These are phyloP conservation scores for Panus rudis DNA, from an alignment of 768 basidiomycete genomes.

Conservation along the genomic window DNA sequence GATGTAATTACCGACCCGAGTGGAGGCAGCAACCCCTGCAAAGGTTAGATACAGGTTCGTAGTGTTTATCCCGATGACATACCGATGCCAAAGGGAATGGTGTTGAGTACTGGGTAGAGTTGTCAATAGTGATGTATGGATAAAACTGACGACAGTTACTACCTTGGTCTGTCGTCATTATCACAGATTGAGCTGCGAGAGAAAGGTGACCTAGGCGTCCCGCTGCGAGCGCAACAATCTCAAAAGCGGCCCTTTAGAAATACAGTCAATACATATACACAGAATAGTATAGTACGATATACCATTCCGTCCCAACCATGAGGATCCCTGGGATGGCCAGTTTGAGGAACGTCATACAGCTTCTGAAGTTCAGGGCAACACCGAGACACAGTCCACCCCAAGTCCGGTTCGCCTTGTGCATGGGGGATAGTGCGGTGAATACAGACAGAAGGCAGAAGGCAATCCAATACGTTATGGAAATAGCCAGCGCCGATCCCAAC, in stretches of 20 bases:
- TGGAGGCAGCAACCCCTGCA: conserved; percentile 60
- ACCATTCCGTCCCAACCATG: conserved; percentile 82
- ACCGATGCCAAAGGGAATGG: conserved; percentile 71
- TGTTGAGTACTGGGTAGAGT: conserved; percentile 47
- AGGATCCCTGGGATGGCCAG: conserved; percentile 72
- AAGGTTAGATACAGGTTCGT: neutral
- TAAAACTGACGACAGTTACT: conserved; percentile 5
- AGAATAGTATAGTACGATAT: conserved; percentile 8
- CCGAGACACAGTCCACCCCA: conserved; percentile 54
- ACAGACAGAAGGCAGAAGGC: conserved; percentile 50
- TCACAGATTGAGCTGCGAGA: conserved; percentile 69
- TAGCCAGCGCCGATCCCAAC: conserved; percentile 58
- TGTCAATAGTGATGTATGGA: neutral
- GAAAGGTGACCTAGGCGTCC: conserved; percentile 61
- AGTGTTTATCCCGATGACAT: too few relatives aligned
- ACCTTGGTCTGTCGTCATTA: conserved; percentile 80
- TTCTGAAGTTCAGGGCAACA: conserved; percentile 37
- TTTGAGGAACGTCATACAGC: conserved; percentile 52
- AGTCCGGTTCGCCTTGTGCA: conserved; percentile 48
- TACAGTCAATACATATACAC: neutral
- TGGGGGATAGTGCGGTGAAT: conserved; percentile 41
- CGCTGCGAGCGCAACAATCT: conserved; percentile 74
- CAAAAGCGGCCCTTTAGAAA: conserved; percentile 62
- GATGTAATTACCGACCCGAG: conserved; percentile 67
- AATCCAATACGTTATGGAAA: conserved; percentile 66